A percentile compares a stretch with the other conserved stretches of the same genome.
Evolutionary conservation across 805 yeast genomes (phyloP).

Genomic region (Myxozyma mucilagina): DNA sequence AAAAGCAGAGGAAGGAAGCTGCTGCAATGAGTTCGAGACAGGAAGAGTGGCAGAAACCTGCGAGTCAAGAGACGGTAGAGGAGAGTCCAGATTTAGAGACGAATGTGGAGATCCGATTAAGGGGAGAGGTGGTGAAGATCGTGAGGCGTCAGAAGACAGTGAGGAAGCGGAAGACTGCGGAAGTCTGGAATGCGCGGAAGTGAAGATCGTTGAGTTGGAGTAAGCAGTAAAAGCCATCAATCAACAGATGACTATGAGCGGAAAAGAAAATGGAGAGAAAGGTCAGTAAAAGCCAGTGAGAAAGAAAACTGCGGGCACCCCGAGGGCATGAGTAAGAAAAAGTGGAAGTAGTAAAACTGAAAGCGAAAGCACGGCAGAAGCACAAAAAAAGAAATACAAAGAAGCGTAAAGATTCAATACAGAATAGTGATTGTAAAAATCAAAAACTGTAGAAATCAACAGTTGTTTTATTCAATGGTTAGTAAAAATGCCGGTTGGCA

Average conservation of each 20-base stretch:
- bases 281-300: neutral
- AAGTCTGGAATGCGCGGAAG: slow-evolving; percentile 13
- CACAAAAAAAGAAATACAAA: neutral
- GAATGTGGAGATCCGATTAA: neutral
- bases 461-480: too few species aligned
- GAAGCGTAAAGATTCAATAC: neutral
- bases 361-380: neutral
- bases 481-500: neutral
- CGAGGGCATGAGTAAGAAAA: neutral
- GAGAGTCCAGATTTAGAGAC: neutral
- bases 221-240: slow-evolving; percentile 28
- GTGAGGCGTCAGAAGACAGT: slow-evolving; percentile 2
- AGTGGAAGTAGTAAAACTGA: too few species aligned
- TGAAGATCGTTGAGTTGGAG: neutral
- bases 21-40: neutral
- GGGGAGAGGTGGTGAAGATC: slow-evolving; percentile 4
- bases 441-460: slow-evolving; percentile 4
- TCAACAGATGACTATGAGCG: slow-evolving; percentile 2
- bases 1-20: neutral
- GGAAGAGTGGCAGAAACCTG: neutral
- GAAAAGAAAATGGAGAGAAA: neutral
- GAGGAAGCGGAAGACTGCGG: slow-evolving; percentile 9
- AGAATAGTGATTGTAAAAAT: too few species aligned
- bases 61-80: neutral
- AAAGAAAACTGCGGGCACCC: neutral